A percentile compares a stretch with the other conserved stretches of the same genome.
These are phyloP conservation scores for Irpex sp. DNA, from an alignment of 1,284 basidiomycete genomes.

Conservation along the genomic window DNA sequence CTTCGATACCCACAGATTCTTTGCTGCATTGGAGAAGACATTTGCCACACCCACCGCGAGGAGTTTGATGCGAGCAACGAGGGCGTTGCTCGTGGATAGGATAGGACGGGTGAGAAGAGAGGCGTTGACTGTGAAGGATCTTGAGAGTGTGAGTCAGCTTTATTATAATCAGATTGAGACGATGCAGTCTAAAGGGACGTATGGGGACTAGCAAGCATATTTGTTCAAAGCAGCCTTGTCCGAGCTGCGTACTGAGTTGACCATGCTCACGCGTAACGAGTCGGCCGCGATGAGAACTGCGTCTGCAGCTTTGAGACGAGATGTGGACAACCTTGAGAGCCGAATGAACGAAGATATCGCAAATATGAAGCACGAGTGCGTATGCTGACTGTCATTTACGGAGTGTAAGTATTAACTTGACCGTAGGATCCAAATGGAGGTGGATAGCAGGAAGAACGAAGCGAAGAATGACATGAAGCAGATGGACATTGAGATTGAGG, in stretches of 20 bases:
- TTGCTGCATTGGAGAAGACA: conserved; percentile 59
- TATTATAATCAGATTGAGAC: neutral
- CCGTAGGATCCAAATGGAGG: conserved; percentile 87
- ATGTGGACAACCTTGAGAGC: conserved; percentile 84
- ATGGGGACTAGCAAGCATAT: conserved; percentile 78
- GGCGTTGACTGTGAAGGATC: conserved; percentile 78
- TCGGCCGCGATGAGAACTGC: conserved; percentile 76
- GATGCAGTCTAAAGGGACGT: neutral
- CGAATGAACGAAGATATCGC: conserved; percentile 94
- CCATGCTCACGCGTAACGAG: conserved; percentile 83
- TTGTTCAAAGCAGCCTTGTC: conserved; percentile 92
- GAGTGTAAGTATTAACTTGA: neutral
- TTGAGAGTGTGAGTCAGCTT: conserved; percentile 76
- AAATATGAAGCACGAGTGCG: conserved; percentile 88
- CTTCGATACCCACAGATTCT: conserved; percentile 49
- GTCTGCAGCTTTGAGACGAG: conserved; percentile 76
- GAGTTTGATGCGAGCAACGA: conserved; percentile 84
- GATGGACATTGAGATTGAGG: conserved; percentile 89
- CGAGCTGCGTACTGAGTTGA: conserved; percentile 86
- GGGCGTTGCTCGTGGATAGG: conserved; percentile 76
- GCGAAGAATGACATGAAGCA: conserved; percentile 85
- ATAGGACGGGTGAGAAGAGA: conserved; percentile 72
- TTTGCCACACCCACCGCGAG: conserved; percentile 70
- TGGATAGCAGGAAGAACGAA: conserved; percentile 93
- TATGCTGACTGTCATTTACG: conserved; percentile 15